Evolutionary conservation across 805 yeast species (phyloP).

Genomic region (Scheffersomyces coipomensis): DNA sequence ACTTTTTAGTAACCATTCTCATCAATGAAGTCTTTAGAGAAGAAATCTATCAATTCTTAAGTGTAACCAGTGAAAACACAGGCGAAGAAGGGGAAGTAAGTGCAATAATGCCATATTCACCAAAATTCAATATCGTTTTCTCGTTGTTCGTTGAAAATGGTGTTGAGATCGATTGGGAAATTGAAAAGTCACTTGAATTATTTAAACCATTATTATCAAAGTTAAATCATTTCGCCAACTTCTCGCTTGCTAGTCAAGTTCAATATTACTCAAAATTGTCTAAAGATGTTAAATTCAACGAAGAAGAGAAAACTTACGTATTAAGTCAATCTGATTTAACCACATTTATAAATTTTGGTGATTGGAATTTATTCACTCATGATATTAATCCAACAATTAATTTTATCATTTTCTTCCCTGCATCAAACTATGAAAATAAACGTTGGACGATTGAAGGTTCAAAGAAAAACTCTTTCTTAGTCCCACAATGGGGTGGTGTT

Average conservation of each 20-base stretch:
- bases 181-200: conserved; percentile 49
- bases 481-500: conserved; percentile 93
- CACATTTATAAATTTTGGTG: conserved; percentile 79
- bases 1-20: conserved; percentile 33
- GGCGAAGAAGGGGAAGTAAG: neutral
- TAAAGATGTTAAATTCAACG: conserved; percentile 19
- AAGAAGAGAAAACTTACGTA: conserved; percentile 19
- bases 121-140: conserved; percentile 72
- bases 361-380: conserved; percentile 67
- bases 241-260: conserved; percentile 77
- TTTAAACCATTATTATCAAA: conserved; percentile 56
- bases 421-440: conserved; percentile 33
- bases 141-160: conserved; percentile 74
- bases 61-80: conserved; percentile 9
- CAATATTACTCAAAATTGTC: conserved; percentile 59
- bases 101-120: conserved; percentile 54
- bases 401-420: conserved; percentile 67
- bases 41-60: conserved; percentile 32
- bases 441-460: conserved; percentile 52
- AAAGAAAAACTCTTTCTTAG: conserved; percentile 57
- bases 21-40: conserved; percentile 37
- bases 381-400: conserved; percentile 67
- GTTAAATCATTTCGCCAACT: conserved; percentile 58
- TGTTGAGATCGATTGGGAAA: conserved; percentile 69
- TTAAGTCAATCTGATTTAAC: conserved; percentile 58